These are phyloP conservation scores for Eremochloa ophiuroides DNA, from an alignment of 176 grass and related monocot genomes.

Conservation along the genomic window DNA sequence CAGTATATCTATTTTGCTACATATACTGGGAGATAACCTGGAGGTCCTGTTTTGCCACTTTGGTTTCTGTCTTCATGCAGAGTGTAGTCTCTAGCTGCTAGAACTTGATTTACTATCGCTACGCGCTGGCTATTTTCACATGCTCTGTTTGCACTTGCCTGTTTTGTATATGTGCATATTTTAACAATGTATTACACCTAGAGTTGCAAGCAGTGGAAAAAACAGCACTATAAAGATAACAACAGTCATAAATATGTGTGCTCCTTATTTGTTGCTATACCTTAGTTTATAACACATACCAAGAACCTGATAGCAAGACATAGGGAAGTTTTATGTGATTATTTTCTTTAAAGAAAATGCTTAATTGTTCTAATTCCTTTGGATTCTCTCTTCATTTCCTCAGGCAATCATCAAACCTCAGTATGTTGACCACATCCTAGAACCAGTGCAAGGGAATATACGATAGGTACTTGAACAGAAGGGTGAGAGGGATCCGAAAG, in stretches of 20 bases:
- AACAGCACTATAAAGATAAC: too few relatives aligned
- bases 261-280: background rate
- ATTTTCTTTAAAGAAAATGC: background rate
- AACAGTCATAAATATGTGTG: background rate
- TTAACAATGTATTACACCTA: too few relatives aligned
- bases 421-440: constrained; percentile 86
- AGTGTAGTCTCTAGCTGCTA: too few relatives aligned
- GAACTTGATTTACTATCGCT: too few relatives aligned
- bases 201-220: too few relatives aligned
- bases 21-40: too few relatives aligned
- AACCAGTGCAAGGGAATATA: constrained; percentile 74
- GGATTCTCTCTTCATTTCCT: background rate
- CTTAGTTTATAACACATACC: background rate
- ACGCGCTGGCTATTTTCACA: too few relatives aligned
- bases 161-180: too few relatives aligned
- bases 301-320: background rate
- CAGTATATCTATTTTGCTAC: too few relatives aligned
- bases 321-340: background rate
- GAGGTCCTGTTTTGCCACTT: too few relatives aligned
- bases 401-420: constrained; percentile 95
- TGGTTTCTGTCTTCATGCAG: too few relatives aligned
- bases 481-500: constrained; percentile 71
- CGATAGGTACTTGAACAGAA: constrained; percentile 65
- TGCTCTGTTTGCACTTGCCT: too few relatives aligned
- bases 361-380: constrained; percentile 16